Evolutionary conservation across 139 green algal genomes (phyloP).

Genomic region (Micromonas commoda): DNA sequence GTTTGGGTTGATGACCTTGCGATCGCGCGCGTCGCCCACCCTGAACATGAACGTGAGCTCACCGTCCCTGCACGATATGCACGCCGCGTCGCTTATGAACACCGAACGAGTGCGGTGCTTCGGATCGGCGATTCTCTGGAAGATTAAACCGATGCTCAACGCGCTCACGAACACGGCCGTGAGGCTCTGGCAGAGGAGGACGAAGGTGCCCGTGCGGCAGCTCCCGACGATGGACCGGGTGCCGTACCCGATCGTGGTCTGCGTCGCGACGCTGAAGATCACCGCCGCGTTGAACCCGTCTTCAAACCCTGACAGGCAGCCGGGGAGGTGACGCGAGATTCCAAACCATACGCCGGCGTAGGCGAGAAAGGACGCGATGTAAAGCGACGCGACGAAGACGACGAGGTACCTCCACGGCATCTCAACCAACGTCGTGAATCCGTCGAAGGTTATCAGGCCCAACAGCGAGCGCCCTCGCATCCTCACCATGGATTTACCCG

Average conservation of each 20-base stretch:
- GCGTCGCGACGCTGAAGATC: neutral
- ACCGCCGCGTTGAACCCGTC: neutral
- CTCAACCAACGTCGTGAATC: neutral
- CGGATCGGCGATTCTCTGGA: conserved; percentile 57
- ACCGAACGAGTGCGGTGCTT: conserved; percentile 67
- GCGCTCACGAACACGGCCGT: conserved; percentile 8
- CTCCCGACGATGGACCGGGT: neutral
- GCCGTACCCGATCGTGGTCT: conserved; percentile 11
- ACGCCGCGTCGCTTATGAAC: conserved; percentile 69
- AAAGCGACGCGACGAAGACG: neutral
- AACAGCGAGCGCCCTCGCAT: neutral
- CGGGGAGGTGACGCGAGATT: neutral
- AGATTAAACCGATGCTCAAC: neutral
- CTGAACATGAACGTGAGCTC: conserved; percentile 89
- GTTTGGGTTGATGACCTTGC: conserved; percentile 28
- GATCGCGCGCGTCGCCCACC: conserved; percentile 67
- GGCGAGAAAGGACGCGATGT: neutral
- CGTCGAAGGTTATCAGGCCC: neutral
- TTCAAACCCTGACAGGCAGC: neutral
- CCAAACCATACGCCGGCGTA: neutral
- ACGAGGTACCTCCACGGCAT: neutral
- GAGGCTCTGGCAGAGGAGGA: conserved; percentile 5
- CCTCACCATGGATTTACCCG: neutral
- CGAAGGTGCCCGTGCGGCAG: neutral
- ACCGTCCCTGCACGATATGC: conserved; percentile 69